A percentile compares a stretch with the other conserved stretches of the same genome.
phyloP scores from a whole-genome alignment of 306 rosid species.

The Casuarina cunninghamiana region DNA sequence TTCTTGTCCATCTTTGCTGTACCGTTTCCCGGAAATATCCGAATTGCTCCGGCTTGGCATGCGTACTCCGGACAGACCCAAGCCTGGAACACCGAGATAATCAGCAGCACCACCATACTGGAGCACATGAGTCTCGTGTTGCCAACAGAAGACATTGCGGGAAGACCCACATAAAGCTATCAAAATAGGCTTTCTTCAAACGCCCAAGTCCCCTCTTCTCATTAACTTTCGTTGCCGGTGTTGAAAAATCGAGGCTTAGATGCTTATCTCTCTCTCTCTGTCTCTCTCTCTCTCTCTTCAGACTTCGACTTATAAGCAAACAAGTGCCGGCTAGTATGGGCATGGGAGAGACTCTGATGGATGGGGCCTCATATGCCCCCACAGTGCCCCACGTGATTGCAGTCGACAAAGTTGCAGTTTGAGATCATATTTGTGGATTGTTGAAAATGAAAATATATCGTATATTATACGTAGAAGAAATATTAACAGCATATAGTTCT shows the following conservation, averaged over 20 bases:
- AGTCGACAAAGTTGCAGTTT: slow-evolving; percentile 12
- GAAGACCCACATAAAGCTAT: slow-evolving; percentile 42
- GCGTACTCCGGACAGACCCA: slow-evolving; percentile 45
- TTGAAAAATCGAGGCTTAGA: slow-evolving; percentile 18
- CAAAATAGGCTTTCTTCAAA: slow-evolving; percentile 15
- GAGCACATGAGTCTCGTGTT: slow-evolving; percentile 43
- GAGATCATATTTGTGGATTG: neutral
- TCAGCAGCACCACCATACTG: slow-evolving; percentile 31
- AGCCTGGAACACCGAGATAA: slow-evolving; percentile 39
- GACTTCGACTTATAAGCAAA: slow-evolving; percentile 36
- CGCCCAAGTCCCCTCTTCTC: slow-evolving; percentile 5
- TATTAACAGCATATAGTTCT: too few relatives aligned
- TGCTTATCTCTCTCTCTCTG: slow-evolving; percentile 14
- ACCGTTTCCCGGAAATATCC: slow-evolving; percentile 39
- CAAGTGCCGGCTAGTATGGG: slow-evolving; percentile 58
- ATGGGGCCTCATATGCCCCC: slow-evolving; percentile 42
- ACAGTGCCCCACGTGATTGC: slow-evolving; percentile 68
- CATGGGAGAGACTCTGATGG: slow-evolving; percentile 23
- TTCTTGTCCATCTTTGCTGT: slow-evolving; percentile 5
- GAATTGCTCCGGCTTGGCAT: slow-evolving; percentile 56
- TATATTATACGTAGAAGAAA: too few relatives aligned
- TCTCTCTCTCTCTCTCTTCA: neutral
- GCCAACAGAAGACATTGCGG: slow-evolving; percentile 58
- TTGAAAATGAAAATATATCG: neutral
- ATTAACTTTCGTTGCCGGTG: neutral